A percentile compares a stretch with the other conserved stretches of the same genome.
These are phyloP conservation scores for Aspergillus costaricaensis DNA, from an alignment of 2,329 filamentous ascomycete species.

Conservation along the genomic window DNA sequence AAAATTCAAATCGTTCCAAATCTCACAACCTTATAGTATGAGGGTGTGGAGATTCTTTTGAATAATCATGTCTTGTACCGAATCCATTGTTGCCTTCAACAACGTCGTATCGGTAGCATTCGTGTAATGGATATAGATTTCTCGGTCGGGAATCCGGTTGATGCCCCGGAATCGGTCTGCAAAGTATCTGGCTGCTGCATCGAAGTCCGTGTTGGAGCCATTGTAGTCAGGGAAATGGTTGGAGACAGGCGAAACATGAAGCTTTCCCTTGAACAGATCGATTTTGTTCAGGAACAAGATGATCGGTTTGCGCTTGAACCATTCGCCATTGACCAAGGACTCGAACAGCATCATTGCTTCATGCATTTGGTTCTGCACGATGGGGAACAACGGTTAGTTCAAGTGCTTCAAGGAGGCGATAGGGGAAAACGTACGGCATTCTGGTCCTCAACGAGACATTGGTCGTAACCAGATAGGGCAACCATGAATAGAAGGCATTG, in stretches of 20 bases:
- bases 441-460: constrained; percentile 93
- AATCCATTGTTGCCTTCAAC: constrained; percentile 82
- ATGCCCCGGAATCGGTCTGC: constrained; percentile 77
- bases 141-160: constrained; percentile 63
- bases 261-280: constrained; percentile 79
- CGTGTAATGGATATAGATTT: constrained; percentile 62
- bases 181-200: constrained; percentile 77
- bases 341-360: constrained; percentile 86
- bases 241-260: constrained; percentile 68
- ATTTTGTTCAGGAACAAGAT: constrained; percentile 89
- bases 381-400: constrained; percentile 17
- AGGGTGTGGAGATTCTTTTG: constrained; percentile 79
- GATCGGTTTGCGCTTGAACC: constrained; percentile 79
- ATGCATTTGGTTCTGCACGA: constrained; percentile 79
- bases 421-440: constrained; percentile 71
- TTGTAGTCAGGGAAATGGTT: constrained; percentile 78
- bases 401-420: background rate
- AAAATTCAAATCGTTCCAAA: constrained; percentile 14
- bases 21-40: constrained; percentile 57
- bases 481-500: constrained; percentile 91
- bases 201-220: constrained; percentile 69
- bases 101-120: constrained; percentile 69
- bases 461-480: constrained; percentile 93
- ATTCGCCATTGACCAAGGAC: constrained; percentile 81
- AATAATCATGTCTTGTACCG: constrained; percentile 85